These are phyloP conservation scores for Suillus variegatus DNA, from an alignment of 768 basidiomycete species.

Conservation along the genomic window DNA sequence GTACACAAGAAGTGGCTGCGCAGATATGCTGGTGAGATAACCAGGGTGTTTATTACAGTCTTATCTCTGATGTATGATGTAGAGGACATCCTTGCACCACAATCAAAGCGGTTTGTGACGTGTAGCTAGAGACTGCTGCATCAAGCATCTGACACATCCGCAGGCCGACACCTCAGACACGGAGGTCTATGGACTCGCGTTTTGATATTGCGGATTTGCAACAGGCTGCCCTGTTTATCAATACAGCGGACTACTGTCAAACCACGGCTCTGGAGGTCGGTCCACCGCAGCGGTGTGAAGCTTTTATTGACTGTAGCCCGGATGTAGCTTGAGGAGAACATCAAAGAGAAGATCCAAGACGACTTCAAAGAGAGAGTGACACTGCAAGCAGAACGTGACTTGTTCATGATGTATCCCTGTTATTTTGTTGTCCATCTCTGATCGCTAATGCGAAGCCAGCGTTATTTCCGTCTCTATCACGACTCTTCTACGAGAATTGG, in stretches of 20 bases:
- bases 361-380: constrained; percentile 79
- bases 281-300: background rate
- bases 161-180: constrained; percentile 45
- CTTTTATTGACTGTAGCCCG: constrained; percentile 2
- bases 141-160: constrained; percentile 4
- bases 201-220: constrained; percentile 74
- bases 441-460: constrained; percentile 39
- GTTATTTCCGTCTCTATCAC: constrained; percentile 84
- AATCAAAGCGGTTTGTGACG: constrained; percentile 65
- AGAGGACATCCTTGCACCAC: constrained; percentile 86
- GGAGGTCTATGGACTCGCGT: constrained; percentile 80
- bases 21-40: constrained; percentile 77
- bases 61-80: constrained; percentile 7
- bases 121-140: background rate
- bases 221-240: constrained; percentile 87
- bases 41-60: background rate
- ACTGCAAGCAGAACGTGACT: constrained; percentile 82
- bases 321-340: constrained; percentile 85
- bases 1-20: constrained; percentile 94
- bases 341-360: constrained; percentile 77
- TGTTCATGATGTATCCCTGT: constrained; percentile 76
- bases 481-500: constrained; percentile 81
- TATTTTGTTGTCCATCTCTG: background rate
- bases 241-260: constrained; percentile 98
- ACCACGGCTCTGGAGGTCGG: constrained; percentile 83